Evolutionary conservation across 116 monocot species (phyloP).

Genomic region (Iris pallida): DNA sequence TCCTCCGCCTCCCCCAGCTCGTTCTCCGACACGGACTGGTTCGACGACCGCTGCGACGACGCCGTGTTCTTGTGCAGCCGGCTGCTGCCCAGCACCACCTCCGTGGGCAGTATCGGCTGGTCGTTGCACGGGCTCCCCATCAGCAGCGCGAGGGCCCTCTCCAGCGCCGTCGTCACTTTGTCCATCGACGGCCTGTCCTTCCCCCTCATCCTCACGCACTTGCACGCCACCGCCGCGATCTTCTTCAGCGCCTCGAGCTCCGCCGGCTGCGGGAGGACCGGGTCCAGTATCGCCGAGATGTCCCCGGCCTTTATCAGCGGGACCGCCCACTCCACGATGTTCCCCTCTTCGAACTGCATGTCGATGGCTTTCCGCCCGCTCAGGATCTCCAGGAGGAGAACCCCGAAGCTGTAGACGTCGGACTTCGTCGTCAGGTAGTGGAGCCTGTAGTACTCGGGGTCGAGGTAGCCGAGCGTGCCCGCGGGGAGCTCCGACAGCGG

Average conservation of each 20-base stretch:
- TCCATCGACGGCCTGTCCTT: constrained; percentile 98
- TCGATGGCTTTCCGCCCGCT: constrained; percentile 95
- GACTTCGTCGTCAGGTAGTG: constrained; percentile 98
- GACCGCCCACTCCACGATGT: constrained; percentile 95
- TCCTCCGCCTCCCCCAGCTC: constrained; percentile 57
- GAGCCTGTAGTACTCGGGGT: constrained; percentile 94
- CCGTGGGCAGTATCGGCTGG: constrained; percentile 87
- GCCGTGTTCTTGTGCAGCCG: constrained; percentile 73
- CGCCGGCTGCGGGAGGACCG: constrained; percentile 49
- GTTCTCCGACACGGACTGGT: constrained; percentile 61
- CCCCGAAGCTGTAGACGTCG: constrained; percentile 97
- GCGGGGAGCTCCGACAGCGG: constrained; percentile 92
- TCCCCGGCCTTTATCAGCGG: constrained; percentile 75
- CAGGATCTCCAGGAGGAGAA: constrained; percentile 82
- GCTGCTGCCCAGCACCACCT: constrained; percentile 91
- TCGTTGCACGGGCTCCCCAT: constrained; percentile 93
- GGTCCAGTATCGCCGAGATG: constrained; percentile 55
- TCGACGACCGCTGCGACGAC: constrained; percentile 68
- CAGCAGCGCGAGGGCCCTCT: constrained; percentile 69
- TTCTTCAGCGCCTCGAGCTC: constrained; percentile 69
- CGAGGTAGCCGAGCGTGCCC: constrained; percentile 91
- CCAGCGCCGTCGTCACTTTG: constrained; percentile 84
- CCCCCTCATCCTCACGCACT: constrained; percentile 90
- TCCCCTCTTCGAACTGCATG: constrained; percentile 91
- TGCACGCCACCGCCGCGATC: constrained; percentile 70